Evolutionary conservation across 495 filamentous ascomycete species (phyloP), one percentile per base, ranked within the genome.

Genomic region (Lasiosphaeris hirsuta): DNA sequence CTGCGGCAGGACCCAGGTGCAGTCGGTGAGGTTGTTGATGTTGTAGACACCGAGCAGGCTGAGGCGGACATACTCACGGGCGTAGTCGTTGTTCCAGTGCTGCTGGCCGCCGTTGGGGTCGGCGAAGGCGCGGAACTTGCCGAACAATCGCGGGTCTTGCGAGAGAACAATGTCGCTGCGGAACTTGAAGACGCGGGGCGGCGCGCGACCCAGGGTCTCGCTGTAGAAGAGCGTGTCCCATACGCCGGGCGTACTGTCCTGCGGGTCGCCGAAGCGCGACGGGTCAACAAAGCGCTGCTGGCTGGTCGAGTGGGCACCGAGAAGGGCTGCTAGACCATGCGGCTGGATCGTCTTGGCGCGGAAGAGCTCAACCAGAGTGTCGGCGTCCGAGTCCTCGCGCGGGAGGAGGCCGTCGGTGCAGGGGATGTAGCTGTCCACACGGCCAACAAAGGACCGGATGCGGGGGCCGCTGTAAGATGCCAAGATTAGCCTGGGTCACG

Each of bases 271-370:
- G 17, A 56, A 43, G 15, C 67, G 63, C 18, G 65, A 49, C 2
- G 67, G 43, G 60, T 82, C 67, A 33, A 77, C 71, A 57, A 75
- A 76, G 23, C 63, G 70, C 59, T 82, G 78, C 54, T 69, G 71
- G 43, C 67, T 66, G 10, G 69, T 69, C 5, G 75, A 76, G 63
- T 83, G 80, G 0, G 80, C 77, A 23, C 80, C 80, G 1, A 83
- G 63, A 6, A 83, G 68, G 0, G 79, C 78, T 0, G 75, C 75
- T 1, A 81, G 67, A 43, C 72, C 75, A 36, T 63, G 60, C 6
- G 76, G 56, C 19, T 69, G 63, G 60, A 83, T 76, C 0, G 79
- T 81, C 68, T 82, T 82, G 23, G 70, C 69, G 10, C 55, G 55
- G 63, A 80, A 82, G 6, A 82, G 68, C 30, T 62, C 54, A 58